These are phyloP conservation scores for Cystobasidiopsis lactophilus DNA, from an alignment of 768 basidiomycete species.

Conservation along the genomic window DNA sequence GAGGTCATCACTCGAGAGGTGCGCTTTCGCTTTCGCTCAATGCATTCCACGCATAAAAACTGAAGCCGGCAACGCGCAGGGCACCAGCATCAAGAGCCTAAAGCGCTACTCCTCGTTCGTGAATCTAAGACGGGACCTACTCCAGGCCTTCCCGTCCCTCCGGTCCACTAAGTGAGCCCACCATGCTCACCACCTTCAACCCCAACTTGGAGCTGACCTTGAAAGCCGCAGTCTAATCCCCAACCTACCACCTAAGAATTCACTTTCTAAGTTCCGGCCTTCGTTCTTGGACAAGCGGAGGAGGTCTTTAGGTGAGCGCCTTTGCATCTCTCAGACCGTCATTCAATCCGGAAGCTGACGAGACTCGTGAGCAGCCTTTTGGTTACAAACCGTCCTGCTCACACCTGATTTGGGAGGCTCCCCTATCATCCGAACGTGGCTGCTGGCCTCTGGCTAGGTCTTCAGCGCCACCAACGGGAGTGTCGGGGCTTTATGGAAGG, in stretches of 20 bases:
- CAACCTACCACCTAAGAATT: constrained; percentile 15
- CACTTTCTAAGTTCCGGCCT: constrained; percentile 17
- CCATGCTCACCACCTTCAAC: too few relatives aligned
- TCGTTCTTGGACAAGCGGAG: constrained; percentile 18
- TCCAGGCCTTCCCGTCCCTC: constrained; percentile 10
- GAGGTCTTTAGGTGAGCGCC: constrained; percentile 11
- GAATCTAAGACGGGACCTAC: constrained; percentile 12
- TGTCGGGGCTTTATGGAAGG: too few relatives aligned
- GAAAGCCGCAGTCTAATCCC: constrained; percentile 11
- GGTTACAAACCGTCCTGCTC: too few relatives aligned
- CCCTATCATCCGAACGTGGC: too few relatives aligned
- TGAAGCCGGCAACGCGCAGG: constrained; percentile 6
- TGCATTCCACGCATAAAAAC: too few relatives aligned
- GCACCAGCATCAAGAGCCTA: constrained; percentile 8
- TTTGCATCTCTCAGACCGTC: constrained; percentile 13
- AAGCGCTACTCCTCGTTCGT: constrained; percentile 21
- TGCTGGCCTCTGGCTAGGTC: too few relatives aligned
- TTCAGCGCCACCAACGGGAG: too few relatives aligned
- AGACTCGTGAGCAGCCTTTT: too few relatives aligned
- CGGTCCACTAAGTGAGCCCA: too few relatives aligned
- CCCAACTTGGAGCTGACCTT: background rate
- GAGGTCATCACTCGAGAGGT: constrained; percentile 9
- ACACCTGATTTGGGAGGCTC: too few relatives aligned
- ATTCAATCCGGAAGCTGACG: background rate
- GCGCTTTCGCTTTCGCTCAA: too few relatives aligned